Evolutionary conservation across 225 moss, liverwort and hornwort species (phyloP), one percentile per base, ranked within the genome.

Genomic region (Marchantia paleacea): DNA sequence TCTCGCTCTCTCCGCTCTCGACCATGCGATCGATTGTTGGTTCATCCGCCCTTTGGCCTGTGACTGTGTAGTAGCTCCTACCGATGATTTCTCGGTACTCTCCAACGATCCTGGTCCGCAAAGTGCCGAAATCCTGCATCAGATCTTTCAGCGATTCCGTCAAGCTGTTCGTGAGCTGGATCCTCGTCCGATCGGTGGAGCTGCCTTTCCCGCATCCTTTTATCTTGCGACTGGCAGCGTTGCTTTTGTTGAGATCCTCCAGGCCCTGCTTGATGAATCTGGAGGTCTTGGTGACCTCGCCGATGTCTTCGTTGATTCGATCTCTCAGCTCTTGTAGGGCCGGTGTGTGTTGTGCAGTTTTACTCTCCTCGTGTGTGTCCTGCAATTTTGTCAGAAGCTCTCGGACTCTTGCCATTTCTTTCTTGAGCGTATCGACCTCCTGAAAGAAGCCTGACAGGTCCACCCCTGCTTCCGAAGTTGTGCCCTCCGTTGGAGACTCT

Each of bases 1-100:
- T 86, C 77, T 86, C 85, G 80, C 82, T 80, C 75, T 86, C 85
- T 50, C 85, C 85, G 0, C 80, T 82, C 76, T 86, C 85, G 55
- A 83, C 82, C 72, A 86, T 86, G 24, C 47, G 61, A 19, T 83
- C 85, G 16, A 86, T 60, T 50, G 82, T 86, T 16, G 76, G 29
- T 20, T 82, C 72, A 26, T 86, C 85, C 11, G 85, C 79, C 72
- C 79, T 86, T 13, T 67, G n/a, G 24, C 85, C 85, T 10, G 85
- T 86, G 53, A 86, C 82, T 6, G 82, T 86, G 71, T 49, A 83
- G 19, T 86, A 86, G 49, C 85, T 75, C 72, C 85, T 80, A 51
- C 76, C 79, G 49, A 86, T 80, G 1, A 76, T 80, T 9, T 86
- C 85, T 60, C 77, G 80, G 77, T 86, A 86, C 55, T 86, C 85